These are phyloP conservation scores for Saturnispora besseyi DNA, from an alignment of 805 yeast species.

Conservation along the genomic window DNA sequence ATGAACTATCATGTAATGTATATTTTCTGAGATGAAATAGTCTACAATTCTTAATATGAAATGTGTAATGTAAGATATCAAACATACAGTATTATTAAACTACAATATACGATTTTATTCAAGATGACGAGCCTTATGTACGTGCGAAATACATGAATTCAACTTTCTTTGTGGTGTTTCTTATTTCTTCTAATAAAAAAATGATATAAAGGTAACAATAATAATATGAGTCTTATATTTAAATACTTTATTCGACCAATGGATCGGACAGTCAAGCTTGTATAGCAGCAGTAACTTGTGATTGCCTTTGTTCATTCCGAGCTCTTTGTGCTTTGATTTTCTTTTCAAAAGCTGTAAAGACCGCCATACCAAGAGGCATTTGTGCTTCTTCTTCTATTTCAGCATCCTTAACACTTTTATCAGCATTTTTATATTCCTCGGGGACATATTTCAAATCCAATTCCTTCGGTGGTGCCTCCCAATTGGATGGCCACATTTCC, in stretches of 20 bases:
- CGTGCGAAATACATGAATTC: neutral
- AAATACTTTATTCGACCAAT: neutral
- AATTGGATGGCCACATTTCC: conserved; percentile 55
- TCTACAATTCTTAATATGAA: neutral
- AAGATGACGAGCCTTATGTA: too few relatives aligned
- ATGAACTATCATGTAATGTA: neutral
- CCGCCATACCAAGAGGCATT: conserved; percentile 70
- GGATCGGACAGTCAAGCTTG: neutral
- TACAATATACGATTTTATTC: too few relatives aligned
- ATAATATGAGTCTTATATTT: neutral
- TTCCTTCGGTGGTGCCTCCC: conserved; percentile 45
- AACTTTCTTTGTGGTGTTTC: neutral
- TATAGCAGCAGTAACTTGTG: neutral
- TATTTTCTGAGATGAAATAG: neutral
- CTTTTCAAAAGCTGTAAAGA: conserved; percentile 77
- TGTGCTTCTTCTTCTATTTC: conserved; percentile 33
- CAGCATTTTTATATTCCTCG: conserved; percentile 22
- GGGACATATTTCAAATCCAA: conserved; percentile 38
- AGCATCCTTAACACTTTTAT: neutral
- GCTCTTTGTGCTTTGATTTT: conserved; percentile 33
- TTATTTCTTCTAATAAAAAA: neutral
- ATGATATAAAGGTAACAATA: neutral
- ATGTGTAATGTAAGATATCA: neutral
- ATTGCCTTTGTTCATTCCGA: neutral
- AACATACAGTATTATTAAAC: neutral